A percentile compares a stretch with the other conserved stretches of the same genome.
phyloP scores from a whole-genome alignment of 2,329 filamentous ascomycete genomes.

The Akanthomyces muscarius region DNA sequence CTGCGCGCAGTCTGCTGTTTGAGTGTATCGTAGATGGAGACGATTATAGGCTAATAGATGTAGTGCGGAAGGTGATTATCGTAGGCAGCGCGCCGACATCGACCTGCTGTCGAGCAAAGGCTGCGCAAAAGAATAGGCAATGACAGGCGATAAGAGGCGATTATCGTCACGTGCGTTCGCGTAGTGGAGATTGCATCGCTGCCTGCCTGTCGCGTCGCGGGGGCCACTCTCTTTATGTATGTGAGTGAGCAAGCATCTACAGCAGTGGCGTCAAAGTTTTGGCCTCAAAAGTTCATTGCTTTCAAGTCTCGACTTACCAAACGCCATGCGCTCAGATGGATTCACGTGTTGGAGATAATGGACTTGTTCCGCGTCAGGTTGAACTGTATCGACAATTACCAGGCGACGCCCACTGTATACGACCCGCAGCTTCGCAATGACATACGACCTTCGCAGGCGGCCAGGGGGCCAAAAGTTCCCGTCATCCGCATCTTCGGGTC shows the following conservation, averaged over 20 bases:
- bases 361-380: constrained; percentile 84
- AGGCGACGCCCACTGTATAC: constrained; percentile 70
- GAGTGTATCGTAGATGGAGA: not conserved
- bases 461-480: constrained; percentile 69
- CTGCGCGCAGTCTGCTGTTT: not conserved
- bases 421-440: constrained; percentile 74
- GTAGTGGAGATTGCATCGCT: constrained; percentile 12
- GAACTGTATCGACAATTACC: constrained; percentile 96
- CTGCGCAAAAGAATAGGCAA: not conserved
- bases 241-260: not conserved
- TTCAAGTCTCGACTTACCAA: too few relatives aligned
- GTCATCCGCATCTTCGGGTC: constrained; percentile 88
- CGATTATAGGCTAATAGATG: not conserved
- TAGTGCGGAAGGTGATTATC: not conserved
- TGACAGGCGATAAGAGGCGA: constrained; percentile 9
- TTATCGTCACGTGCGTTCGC: constrained; percentile 30
- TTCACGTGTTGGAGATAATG: constrained; percentile 27
- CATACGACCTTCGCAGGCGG: constrained; percentile 53
- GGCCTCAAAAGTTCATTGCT: not conserved
- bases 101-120: not conserved
- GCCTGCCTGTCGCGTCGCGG: constrained; percentile 11
- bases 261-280: too few relatives aligned
- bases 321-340: constrained; percentile 20
- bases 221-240: too few relatives aligned
- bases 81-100: not conserved